phyloP scores from a whole-genome alignment of 129 eudicot genomes.

The Flaveria ramosissima region DNA sequence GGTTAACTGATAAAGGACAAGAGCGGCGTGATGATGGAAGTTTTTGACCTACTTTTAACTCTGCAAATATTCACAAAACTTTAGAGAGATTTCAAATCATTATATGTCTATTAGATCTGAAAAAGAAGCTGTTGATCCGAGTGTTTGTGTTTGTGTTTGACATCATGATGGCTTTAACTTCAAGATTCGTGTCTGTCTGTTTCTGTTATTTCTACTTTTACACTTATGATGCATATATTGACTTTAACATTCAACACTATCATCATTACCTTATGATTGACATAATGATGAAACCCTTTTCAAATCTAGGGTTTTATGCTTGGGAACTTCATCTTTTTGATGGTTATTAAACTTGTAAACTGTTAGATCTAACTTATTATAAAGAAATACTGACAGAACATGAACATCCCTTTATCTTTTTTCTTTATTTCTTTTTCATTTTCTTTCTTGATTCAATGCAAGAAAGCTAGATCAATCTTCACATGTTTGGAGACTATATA shows the following conservation, averaged over 20 bases:
- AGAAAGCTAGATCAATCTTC: constrained; percentile 16
- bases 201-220: constrained; percentile 30
- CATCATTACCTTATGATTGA: constrained; percentile 46
- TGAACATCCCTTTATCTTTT: constrained; percentile 3
- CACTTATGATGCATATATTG: constrained; percentile 35
- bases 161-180: constrained; percentile 23
- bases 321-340: neutral
- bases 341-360: neutral
- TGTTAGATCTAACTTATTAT: constrained; percentile 20
- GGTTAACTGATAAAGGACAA: constrained; percentile 31
- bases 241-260: constrained; percentile 30
- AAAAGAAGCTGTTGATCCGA: constrained; percentile 15
- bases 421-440: neutral
- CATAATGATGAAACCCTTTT: constrained; percentile 23
- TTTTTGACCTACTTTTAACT: constrained; percentile 25
- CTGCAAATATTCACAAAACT: constrained; percentile 29
- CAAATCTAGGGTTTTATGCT: constrained; percentile 37
- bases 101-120: constrained; percentile 30
- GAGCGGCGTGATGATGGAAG: neutral
- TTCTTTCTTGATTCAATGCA: constrained; percentile 11
- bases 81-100: constrained; percentile 23
- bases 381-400: constrained; percentile 8
- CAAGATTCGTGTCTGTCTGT: constrained; percentile 35
- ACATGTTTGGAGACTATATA: neutral
- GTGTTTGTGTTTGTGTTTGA: constrained; percentile 21